Base-by-base conservation (phyloP, 2,329 filamentous ascomycete genomes). In the Coniella vitis region DNA sequence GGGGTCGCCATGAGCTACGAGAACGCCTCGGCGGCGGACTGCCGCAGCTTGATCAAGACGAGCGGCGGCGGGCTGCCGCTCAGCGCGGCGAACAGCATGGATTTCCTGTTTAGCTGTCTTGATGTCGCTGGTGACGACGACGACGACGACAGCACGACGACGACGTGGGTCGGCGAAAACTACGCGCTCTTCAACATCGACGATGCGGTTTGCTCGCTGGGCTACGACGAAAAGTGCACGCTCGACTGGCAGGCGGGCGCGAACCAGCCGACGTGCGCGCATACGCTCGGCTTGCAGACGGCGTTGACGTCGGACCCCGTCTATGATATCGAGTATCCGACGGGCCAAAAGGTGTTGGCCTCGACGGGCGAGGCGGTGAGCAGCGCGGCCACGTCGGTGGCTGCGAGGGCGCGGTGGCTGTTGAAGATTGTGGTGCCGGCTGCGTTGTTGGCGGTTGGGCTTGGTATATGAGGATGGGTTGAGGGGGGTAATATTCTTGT, bases 61-160 rank as follows among this genome's bases (percentile, higher is more conserved):
- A 56, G 66, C 22, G 62, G 60, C 9, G 57, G 66, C 22, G 62
- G 60, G 21, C 54, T 64, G 37, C 59, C 61, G 14, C 53, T 64
- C n/a, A 58, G 69, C 58, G 75, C 74, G 1, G 59, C 72, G 49
- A 77, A 76, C 60, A 72, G 69, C 65, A 75, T 76, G 68, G 74
- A 77, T 57, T 78, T 68, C 47, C 59, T 78, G n/a, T 62, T 63
- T 10, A 68, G 63, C 54, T 78, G 74, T 53, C 62, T 74, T 32
- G 65, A 57, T 34, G 57, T 63, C 25, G 53, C 62, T 10, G 25
- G 10, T 5, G 10, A 10, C 25, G 25, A 5, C 25, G 65, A 57
- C 34, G 57, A 63, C 29, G 53, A 63, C n/a, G n/a, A n/a, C n/a
- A n/a, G n/a, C n/a, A n/a, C n/a, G n/a, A n/a, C n/a, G 7, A 47